Base-by-base conservation (phyloP, 208 protist genomes). In the Crithidia brevicula region DNA sequence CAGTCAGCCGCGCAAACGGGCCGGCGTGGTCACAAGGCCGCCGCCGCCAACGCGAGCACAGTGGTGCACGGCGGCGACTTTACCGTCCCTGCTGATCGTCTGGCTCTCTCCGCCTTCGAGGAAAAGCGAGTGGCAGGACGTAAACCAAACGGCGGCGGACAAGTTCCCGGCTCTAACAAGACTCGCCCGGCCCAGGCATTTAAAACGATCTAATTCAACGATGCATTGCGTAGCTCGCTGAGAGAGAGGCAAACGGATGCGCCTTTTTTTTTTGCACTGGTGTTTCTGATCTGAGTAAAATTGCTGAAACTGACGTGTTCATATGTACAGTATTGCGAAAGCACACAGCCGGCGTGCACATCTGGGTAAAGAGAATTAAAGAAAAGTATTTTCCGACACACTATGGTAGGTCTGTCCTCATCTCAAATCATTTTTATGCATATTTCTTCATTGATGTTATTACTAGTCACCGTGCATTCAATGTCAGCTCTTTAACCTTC, bases 11-110 rank as follows among this genome's bases (percentile, higher is more conserved):
- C 51, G 20, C 30, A 64, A 5, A 4, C 27, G 16, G 22, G 22
- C 16, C 69, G 61, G 15, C 45, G 61, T 11, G 33, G 59, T 40
- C 30, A 52, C 47, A 63, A 74, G 27, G 49, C 47, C 5, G 50
- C 46, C 33, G 28, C 45, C 1, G 59, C 50, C 5, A 34, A 10
- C 2, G 34, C 40, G 28, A 57, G 45, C 7, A 43, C 89, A 2
- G 25, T 90, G 9, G 56, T 78, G n/a, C 72, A 85, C 45, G 87
- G 87, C 18, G 87, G 87, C 25, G 79, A 79, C 18, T 93, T 79
- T 57, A 42, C 78, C 16, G 51, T 81, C 16, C 83, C 87, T 15
- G 67, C 78, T n/a, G 69, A 75, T 28, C 69, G 69, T 5, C 25
- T 75, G 34, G 69, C 53, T n/a, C 69, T 75, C 9, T 63, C 53